These are phyloP conservation scores for Ophiosphaerella narmari DNA, from an alignment of 2,329 filamentous ascomycete species.

Conservation along the genomic window DNA sequence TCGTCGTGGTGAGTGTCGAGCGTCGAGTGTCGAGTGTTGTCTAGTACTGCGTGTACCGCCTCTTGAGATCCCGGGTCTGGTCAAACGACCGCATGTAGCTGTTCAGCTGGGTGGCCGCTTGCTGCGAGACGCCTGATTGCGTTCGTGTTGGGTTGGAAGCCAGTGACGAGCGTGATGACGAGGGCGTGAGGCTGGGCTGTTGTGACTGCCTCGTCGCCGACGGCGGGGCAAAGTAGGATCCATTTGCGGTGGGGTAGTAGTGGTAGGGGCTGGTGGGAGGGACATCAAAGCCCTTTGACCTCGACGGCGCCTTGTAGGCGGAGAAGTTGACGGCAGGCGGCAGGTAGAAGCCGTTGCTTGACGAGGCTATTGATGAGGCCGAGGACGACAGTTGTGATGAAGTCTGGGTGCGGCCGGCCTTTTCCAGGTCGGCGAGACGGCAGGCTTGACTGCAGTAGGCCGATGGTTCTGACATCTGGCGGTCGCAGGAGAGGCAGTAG, in stretches of 20 bases:
- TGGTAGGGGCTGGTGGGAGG: constrained; percentile 53
- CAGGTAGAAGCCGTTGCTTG: constrained; percentile 65
- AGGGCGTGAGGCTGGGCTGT: constrained; percentile 56
- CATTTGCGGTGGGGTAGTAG: constrained; percentile 41
- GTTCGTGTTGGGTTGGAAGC: constrained; percentile 69
- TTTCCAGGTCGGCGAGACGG: constrained; percentile 84
- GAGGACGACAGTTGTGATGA: constrained; percentile 57
- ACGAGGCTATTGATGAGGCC: constrained; percentile 57
- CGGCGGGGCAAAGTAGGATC: constrained; percentile 46
- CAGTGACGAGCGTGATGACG: constrained; percentile 82
- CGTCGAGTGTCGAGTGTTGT: neutral
- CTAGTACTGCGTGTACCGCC: constrained; percentile 45
- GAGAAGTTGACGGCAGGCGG: constrained; percentile 77
- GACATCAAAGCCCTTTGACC: constrained; percentile 45
- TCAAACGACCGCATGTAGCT: constrained; percentile 90
- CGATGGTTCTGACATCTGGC: constrained; percentile 74
- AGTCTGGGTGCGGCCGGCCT: constrained; percentile 53
- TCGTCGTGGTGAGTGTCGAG: constrained; percentile 8
- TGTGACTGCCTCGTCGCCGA: constrained; percentile 33
- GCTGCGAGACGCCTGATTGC: constrained; percentile 67
- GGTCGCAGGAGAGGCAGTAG: constrained; percentile 93
- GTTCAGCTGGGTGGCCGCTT: constrained; percentile 77
- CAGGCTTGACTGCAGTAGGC: constrained; percentile 94
- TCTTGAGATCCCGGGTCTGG: constrained; percentile 67
- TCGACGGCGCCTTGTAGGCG: constrained; percentile 63